A percentile compares a stretch with the other conserved stretches of the same genome.
phyloP scores from a whole-genome alignment of 1,284 basidiomycete genomes.

The Amylostereum areolatum region DNA sequence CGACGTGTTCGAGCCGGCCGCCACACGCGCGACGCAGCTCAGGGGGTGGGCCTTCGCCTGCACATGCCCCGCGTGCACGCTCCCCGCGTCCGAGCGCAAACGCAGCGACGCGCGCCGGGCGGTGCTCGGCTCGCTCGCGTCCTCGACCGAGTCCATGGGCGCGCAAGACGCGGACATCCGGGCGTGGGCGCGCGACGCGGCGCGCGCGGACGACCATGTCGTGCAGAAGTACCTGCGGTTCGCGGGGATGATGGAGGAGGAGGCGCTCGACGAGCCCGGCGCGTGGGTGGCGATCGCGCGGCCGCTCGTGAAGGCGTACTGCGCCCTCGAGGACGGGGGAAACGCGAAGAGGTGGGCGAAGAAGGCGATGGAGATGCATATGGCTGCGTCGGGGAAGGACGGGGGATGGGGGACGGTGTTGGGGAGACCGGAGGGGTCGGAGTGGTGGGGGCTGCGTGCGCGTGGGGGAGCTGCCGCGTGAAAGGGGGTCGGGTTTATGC shows the following conservation, averaged over 20 bases:
- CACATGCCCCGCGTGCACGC: slow-evolving; percentile 3
- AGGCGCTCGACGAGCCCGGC: slow-evolving; percentile 3
- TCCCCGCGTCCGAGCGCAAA: not conserved
- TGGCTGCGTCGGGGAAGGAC: slow-evolving; percentile 4
- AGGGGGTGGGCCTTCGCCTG: slow-evolving; percentile 6
- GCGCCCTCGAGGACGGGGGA: slow-evolving; percentile 2
- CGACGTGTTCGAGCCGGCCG: slow-evolving; percentile 2
- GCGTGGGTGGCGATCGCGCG: slow-evolving; percentile 2
- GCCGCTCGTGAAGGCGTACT: not conserved
- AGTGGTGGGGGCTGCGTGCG: slow-evolving; percentile 2
- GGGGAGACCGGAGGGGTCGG: slow-evolving; percentile 4
- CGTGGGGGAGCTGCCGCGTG: too few relatives aligned
- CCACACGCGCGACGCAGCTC: not conserved
- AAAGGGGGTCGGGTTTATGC: too few relatives aligned
- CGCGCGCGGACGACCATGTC: slow-evolving; percentile 1
- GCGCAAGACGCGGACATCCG: not conserved
- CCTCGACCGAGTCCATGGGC: not conserved
- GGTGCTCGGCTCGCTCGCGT: not conserved
- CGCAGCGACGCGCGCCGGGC: slow-evolving; percentile 1
- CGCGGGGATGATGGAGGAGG: not conserved
- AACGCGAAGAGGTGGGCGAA: slow-evolving; percentile 3
- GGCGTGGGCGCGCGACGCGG: slow-evolving; percentile 2
- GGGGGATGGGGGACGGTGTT: slow-evolving; percentile 8
- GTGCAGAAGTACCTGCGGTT: slow-evolving; percentile 1
- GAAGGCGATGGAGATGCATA: slow-evolving; percentile 4